Evolutionary conservation across 495 filamentous ascomycete genomes (phyloP).

Genomic region (Xylaria telfairii): DNA sequence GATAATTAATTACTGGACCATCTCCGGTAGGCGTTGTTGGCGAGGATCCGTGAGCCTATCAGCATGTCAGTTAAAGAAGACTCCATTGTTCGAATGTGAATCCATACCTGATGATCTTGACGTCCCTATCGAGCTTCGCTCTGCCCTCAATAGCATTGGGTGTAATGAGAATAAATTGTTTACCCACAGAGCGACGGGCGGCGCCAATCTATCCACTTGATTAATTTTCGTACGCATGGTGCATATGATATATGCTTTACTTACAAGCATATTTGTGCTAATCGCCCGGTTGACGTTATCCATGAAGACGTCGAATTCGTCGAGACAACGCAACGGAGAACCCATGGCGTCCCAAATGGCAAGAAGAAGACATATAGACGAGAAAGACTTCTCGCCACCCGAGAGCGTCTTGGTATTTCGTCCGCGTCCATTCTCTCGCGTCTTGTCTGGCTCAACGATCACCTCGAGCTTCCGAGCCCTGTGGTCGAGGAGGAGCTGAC

Average conservation of each 20-base stretch:
- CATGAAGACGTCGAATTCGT: constrained; percentile 99
- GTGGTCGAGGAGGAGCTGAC: constrained; percentile 80
- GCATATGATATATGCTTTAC: constrained; percentile 30
- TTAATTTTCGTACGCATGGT: constrained; percentile 29
- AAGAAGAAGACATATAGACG: constrained; percentile 90
- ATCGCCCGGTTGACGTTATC: constrained; percentile 93
- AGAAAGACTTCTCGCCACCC: constrained; percentile 97
- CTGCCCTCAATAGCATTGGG: constrained; percentile 84
- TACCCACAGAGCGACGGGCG: constrained; percentile 81
- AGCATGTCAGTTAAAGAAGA: constrained; percentile 26
- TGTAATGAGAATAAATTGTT: constrained; percentile 96
- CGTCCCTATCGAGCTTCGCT: constrained; percentile 70
- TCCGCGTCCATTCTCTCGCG: constrained; percentile 64
- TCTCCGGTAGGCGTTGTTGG: constrained; percentile 50
- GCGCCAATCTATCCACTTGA: constrained; percentile 66
- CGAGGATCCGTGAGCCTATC: constrained; percentile 60
- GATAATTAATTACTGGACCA: constrained; percentile 13
- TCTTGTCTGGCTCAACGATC: constrained; percentile 83
- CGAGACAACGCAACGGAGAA: constrained; percentile 88
- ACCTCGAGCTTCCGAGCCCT: constrained; percentile 73
- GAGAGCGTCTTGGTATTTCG: constrained; percentile 89
- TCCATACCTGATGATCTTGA: constrained; percentile 81
- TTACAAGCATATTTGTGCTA: constrained; percentile 92
- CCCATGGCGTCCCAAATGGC: constrained; percentile 99
- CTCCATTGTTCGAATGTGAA: not conserved